phyloP scores from a whole-genome alignment of 352 stramenopile species.

The Thalassiosira hispida region DNA sequence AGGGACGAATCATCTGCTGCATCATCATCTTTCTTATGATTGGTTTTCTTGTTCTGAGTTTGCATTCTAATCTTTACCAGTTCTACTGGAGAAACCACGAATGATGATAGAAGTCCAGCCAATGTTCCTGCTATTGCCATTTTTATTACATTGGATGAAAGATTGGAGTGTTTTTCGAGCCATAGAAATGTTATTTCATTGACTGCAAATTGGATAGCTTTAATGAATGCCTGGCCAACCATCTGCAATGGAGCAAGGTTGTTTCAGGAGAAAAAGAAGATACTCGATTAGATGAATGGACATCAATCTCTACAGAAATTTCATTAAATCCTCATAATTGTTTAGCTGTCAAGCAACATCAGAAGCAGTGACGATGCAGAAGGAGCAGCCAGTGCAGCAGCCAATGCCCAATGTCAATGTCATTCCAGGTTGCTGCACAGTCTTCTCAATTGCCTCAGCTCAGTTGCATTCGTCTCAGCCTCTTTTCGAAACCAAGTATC shows the following conservation, averaged over 20 bases:
- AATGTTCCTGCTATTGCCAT: constrained; percentile 51
- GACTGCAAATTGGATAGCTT: constrained; percentile 74
- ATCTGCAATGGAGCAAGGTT: constrained; percentile 40
- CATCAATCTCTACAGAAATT: not conserved
- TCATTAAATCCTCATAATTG: too few relatives aligned
- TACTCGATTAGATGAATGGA: not conserved
- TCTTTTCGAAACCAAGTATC: too few relatives aligned
- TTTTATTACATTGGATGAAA: constrained; percentile 48
- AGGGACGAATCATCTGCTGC: constrained; percentile 8
- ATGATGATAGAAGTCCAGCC: constrained; percentile 59
- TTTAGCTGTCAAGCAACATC: too few relatives aligned
- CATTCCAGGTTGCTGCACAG: too few relatives aligned
- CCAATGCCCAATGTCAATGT: too few relatives aligned
- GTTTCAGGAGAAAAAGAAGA: not conserved
- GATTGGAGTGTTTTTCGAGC: constrained; percentile 42
- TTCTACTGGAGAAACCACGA: constrained; percentile 78
- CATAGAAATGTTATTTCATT: constrained; percentile 69
- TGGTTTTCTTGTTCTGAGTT: constrained; percentile 38
- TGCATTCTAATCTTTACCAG: constrained; percentile 83
- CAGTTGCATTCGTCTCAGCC: too few relatives aligned
- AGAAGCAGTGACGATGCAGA: too few relatives aligned
- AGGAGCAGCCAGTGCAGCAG: too few relatives aligned
- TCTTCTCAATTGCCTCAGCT: not conserved
- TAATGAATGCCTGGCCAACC: constrained; percentile 79
- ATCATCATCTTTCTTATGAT: constrained; percentile 47